A percentile compares a stretch with the other conserved stretches of the same genome.
phyloP scores from a whole-genome alignment of 352 stramenopile species.

The Phytopythium ostracodes region DNA sequence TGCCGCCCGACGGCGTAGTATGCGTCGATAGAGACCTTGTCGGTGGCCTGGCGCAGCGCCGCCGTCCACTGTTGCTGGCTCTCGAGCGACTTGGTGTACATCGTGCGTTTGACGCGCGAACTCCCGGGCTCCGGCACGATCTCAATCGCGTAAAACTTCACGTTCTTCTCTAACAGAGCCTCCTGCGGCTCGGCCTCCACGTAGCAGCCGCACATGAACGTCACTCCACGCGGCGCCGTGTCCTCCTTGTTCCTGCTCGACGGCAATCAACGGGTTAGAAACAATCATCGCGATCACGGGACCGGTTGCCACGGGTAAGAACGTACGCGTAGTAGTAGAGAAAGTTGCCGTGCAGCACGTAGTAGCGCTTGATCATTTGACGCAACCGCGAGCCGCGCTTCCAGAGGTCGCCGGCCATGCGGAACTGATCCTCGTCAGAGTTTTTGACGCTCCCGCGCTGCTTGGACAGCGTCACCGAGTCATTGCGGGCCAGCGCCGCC shows the following conservation, averaged over 20 bases:
- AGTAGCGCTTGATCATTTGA: constrained; percentile 86
- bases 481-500: neutral
- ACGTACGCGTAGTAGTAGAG: constrained; percentile 85
- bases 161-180: constrained; percentile 67
- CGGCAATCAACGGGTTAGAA: neutral
- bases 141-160: constrained; percentile 87
- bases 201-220: constrained; percentile 81
- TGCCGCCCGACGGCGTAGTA: constrained; percentile 88
- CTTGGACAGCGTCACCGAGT: neutral
- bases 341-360: constrained; percentile 85
- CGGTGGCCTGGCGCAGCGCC: constrained; percentile 70
- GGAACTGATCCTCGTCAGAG: neutral
- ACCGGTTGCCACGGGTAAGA: no score
- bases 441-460: neutral
- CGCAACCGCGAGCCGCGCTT: constrained; percentile 77
- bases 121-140: constrained; percentile 72
- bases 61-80: constrained; percentile 77
- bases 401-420: constrained; percentile 60
- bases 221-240: constrained; percentile 63
- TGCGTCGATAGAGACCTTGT: constrained; percentile 88
- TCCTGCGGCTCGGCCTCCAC: constrained; percentile 54
- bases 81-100: constrained; percentile 78
- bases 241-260: constrained; percentile 51
- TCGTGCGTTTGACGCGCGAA: constrained; percentile 64
- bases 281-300: neutral